Base-by-base conservation (phyloP, 805 yeast genomes). In the Ogataea trehaloabstinens region DNA sequence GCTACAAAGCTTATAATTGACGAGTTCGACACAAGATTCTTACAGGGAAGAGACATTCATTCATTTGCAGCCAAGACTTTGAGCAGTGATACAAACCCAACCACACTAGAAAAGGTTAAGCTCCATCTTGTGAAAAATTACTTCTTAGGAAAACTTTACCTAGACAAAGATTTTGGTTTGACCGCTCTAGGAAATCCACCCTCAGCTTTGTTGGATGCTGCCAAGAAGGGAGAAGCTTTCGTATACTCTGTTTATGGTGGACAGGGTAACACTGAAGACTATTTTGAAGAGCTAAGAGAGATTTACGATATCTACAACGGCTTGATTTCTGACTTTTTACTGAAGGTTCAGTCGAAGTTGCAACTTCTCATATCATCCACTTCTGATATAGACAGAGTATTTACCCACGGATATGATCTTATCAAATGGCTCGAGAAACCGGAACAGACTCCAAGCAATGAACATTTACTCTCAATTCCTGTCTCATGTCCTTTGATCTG, bases 191-290 rank as follows among this genome's bases (percentile, higher is more conserved):
- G 29, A 12, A 24, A 50, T 13, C 19, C 52, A 31, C 38, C 46
- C 4, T 56, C 63, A 34, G 66, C 63, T 34, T 72, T 91, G 42
- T 74, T 88, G 61, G 72, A 79, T 46, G 79, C 85, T 36, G 76
- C 76, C n/a, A 58, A 69, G 36, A 71, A 72, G 42, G 67, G 72
- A 29, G 66, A 73, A 35, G 86, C 90, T 31, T 70, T 73, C 44
- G 65, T 90, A 40, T 79, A 76, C 44, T 95, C 97, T 48, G 80
- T 93, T 52, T 93, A 91, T 56, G 99, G 99, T 62, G 99, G 99
- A 58, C 99, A 93, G 72, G 99, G 99, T 67, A 91, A 88, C 71
- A 82, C 95, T 37, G 98, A 93, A 61, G 97, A 93, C 63, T 93
- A 88, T 71, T 93, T 93, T 55, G 96, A 90, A 62, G 99, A 93